Conservation (phyloP, 208 protist genomes). For the Acanthamoeba sp. region DNA sequence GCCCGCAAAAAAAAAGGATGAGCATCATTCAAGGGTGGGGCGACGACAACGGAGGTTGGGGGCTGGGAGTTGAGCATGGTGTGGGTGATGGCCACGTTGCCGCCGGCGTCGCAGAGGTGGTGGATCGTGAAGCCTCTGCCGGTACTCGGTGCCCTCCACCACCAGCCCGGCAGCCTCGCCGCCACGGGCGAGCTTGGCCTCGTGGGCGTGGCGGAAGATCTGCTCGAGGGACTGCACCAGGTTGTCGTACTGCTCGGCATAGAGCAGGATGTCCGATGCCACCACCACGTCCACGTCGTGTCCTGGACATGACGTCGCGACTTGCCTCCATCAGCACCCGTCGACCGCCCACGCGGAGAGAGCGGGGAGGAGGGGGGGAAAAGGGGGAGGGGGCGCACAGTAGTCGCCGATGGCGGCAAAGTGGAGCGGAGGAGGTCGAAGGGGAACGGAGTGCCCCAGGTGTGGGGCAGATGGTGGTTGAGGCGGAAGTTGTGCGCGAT, state of each 20-base stretch:
- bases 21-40: too few species aligned
- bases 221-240: conserved; percentile 13
- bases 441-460: conserved; percentile 38
- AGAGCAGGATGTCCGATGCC: conserved; percentile 53
- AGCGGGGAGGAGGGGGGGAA: too few species aligned
- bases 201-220: conserved; percentile 24
- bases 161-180: not conserved
- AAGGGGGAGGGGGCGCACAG: too few species aligned
- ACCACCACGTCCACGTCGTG: conserved; percentile 38
- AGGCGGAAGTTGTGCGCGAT: conserved; percentile 54
- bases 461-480: conserved; percentile 52
- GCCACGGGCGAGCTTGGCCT: not conserved
- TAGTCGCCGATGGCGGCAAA: not conserved
- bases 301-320: too few species aligned
- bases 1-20: too few species aligned
- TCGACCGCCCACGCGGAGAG: too few species aligned
- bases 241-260: conserved; percentile 61
- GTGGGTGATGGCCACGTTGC: conserved; percentile 63
- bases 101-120: not conserved
- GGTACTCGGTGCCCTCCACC: not conserved
- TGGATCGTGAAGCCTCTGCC: conserved; percentile 37
- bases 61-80: not conserved
- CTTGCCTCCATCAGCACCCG: too few species aligned
- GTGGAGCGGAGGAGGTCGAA: not conserved
- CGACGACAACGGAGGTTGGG: too few species aligned